Evolutionary conservation across 2,329 filamentous ascomycete species (phyloP).

Genomic region (Rhexocercosporidium sp.): DNA sequence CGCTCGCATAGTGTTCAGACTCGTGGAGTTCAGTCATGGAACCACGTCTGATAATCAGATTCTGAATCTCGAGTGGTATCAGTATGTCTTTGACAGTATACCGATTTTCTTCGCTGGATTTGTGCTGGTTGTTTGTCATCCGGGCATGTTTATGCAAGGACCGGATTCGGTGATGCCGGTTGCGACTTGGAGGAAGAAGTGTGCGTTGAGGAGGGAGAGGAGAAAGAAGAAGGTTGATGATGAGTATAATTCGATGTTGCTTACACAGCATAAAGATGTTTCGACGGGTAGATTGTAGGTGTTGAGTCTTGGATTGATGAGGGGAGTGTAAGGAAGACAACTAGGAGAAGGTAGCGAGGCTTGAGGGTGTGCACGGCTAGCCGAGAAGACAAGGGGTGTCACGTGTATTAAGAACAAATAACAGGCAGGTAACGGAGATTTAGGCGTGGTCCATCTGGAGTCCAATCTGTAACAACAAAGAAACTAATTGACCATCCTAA

Average conservation of each 20-base stretch:
- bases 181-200: conserved; percentile 9
- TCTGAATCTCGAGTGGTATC: conserved; percentile 55
- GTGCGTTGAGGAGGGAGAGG: neutral
- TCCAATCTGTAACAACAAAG: no score
- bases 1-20: conserved; percentile 64
- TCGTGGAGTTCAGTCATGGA: conserved; percentile 59
- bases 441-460: no score
- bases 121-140: conserved; percentile 26
- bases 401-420: no score
- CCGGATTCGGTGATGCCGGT: conserved; percentile 19
- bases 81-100: conserved; percentile 56
- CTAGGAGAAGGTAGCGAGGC: no score
- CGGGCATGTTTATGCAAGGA: conserved; percentile 23
- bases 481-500: no score
- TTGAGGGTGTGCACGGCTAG: no score
- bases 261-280: neutral
- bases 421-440: no score
- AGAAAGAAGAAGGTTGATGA: neutral
- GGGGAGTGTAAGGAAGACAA: no score
- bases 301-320: neutral
- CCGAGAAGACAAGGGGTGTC: neutral
- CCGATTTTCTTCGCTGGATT: conserved; percentile 51
- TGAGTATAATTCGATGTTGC: conserved; percentile 3
- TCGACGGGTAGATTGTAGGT: neutral
- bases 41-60: conserved; percentile 46